These are phyloP conservation scores for Pisolithus sp. DNA, from an alignment of 768 basidiomycete species.

Conservation along the genomic window DNA sequence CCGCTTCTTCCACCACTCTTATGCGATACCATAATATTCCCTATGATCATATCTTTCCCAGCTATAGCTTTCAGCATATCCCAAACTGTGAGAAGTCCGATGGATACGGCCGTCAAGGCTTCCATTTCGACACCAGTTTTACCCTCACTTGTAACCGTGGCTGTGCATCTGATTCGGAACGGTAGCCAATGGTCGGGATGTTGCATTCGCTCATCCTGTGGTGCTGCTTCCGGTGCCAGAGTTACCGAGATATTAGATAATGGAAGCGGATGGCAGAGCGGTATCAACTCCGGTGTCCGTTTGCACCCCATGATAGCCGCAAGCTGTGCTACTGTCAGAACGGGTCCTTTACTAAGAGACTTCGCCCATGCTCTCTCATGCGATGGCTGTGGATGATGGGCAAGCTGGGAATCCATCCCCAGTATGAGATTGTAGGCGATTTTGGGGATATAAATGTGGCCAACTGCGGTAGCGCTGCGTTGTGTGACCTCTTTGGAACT, in stretches of 20 bases:
- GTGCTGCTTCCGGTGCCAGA: slow-evolving; percentile 41
- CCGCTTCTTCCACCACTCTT: slow-evolving; percentile 76
- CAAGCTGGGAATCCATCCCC: slow-evolving; percentile 7
- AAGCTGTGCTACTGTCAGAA: slow-evolving; percentile 69
- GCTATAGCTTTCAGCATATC: slow-evolving; percentile 91
- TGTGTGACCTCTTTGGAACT: slow-evolving; percentile 52
- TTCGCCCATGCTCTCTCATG: slow-evolving; percentile 41
- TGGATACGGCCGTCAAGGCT: slow-evolving; percentile 76
- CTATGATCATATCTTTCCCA: slow-evolving; percentile 81
- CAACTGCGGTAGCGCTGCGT: slow-evolving; percentile 69
- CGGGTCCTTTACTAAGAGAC: slow-evolving; percentile 59
- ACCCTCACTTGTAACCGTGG: slow-evolving; percentile 69
- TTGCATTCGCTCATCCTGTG: neutral
- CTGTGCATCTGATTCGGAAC: slow-evolving; percentile 55
- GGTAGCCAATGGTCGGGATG: slow-evolving; percentile 8
- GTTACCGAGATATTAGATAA: slow-evolving; percentile 65
- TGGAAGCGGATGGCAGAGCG: slow-evolving; percentile 80
- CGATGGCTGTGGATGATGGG: slow-evolving; percentile 2
- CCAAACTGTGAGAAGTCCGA: slow-evolving; percentile 80
- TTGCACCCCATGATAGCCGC: slow-evolving; percentile 88
- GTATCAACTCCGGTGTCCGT: slow-evolving; percentile 76
- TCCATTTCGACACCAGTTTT: slow-evolving; percentile 94
- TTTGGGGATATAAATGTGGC: slow-evolving; percentile 61
- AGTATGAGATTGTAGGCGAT: slow-evolving; percentile 62
- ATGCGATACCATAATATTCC: slow-evolving; percentile 52